Evolutionary conservation across 306 rosid species (phyloP).

Genomic region (Canavalia ensiformis): DNA sequence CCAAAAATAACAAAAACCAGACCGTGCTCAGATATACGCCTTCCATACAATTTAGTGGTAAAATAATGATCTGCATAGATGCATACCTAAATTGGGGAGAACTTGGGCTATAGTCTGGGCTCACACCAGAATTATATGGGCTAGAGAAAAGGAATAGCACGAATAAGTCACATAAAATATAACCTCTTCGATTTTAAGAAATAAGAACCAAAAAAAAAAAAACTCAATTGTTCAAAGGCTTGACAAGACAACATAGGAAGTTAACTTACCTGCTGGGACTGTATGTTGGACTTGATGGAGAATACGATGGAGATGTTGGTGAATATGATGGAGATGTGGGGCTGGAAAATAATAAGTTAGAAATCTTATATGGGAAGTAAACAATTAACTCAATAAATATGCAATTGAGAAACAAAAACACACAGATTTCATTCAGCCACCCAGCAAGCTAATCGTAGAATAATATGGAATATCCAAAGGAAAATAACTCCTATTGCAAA

Average conservation of each 20-base stretch:
- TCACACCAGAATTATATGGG: conserved; percentile 87
- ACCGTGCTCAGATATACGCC: conserved; percentile 16
- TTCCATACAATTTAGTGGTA: conserved; percentile 8
- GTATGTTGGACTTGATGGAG: conserved; percentile 97
- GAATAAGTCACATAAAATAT: conserved; percentile 10
- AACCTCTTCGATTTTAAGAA: not conserved
- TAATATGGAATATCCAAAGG: conserved; percentile 14
- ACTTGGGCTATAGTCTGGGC: conserved; percentile 93
- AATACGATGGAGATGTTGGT: conserved; percentile 95
- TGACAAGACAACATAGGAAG: conserved; percentile 20
- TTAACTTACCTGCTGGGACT: conserved; percentile 92
- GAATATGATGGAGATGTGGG: conserved; percentile 98
- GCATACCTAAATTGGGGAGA: conserved; percentile 90
- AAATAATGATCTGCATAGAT: not conserved
- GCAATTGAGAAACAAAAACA: conserved; percentile 31
- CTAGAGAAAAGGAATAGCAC: conserved; percentile 53
- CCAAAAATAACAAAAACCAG: conserved; percentile 24
- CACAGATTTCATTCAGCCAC: conserved; percentile 1
- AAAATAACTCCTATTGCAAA: conserved; percentile 20
- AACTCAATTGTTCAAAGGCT: conserved; percentile 9
- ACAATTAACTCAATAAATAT: conserved; percentile 4
- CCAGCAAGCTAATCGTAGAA: conserved; percentile 37
- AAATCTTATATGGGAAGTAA: conserved; percentile 34
- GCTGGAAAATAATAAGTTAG: conserved; percentile 58
- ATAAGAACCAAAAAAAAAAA: not conserved